These are phyloP conservation scores for Hypoxylon sp. DNA, from an alignment of 2,329 filamentous ascomycete genomes.

Conservation along the genomic window DNA sequence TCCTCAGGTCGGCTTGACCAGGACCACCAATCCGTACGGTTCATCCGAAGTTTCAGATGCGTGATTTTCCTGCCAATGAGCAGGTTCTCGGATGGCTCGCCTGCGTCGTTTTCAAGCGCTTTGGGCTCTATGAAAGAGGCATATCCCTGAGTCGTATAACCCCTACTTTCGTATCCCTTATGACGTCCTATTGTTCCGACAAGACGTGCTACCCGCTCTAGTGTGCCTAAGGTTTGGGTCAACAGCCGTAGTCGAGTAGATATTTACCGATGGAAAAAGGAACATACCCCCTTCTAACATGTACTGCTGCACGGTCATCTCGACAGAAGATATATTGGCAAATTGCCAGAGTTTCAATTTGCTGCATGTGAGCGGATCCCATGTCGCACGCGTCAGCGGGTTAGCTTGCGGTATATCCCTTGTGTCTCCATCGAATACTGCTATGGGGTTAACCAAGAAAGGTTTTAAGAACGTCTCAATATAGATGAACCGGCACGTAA, in stretches of 20 bases:
- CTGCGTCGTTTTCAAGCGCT: background rate
- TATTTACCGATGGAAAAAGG: background rate
- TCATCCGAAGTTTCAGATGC: constrained; percentile 46
- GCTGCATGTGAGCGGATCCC: constrained; percentile 17
- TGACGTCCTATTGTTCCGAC: constrained; percentile 45
- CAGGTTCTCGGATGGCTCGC: constrained; percentile 4
- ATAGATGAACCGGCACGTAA: constrained; percentile 49
- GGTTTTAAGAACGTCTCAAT: constrained; percentile 48
- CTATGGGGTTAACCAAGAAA: constrained; percentile 47
- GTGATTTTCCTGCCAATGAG: constrained; percentile 42
- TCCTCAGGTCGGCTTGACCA: constrained; percentile 40
- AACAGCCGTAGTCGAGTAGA: background rate
- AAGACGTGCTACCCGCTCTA: constrained; percentile 46
- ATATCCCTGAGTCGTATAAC: constrained; percentile 34
- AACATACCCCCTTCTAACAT: constrained; percentile 49
- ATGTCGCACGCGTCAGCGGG: constrained; percentile 37
- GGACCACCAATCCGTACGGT: constrained; percentile 49
- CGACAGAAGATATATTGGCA: constrained; percentile 47
- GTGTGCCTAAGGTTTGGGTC: constrained; percentile 32
- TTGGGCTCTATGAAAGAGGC: constrained; percentile 39
- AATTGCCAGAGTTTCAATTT: constrained; percentile 49
- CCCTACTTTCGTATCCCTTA: constrained; percentile 35
- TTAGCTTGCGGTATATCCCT: constrained; percentile 37
- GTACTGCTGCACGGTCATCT: constrained; percentile 46
- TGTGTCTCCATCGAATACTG: constrained; percentile 44